Conservation (phyloP, 1,284 basidiomycete genomes). For the Cystobasidium pallidum region DNA sequence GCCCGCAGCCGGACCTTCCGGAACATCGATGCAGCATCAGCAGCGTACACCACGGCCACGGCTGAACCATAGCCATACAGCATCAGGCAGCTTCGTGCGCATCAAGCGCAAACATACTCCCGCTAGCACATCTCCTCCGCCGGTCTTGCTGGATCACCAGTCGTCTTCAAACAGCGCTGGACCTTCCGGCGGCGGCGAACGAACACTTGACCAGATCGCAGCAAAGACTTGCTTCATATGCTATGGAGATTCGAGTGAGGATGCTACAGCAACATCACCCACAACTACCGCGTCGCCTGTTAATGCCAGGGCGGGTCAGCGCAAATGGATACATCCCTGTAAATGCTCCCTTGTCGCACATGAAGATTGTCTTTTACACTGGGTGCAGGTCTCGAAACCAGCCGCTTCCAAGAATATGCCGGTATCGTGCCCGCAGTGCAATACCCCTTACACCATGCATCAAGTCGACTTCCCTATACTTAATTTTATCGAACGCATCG, state of each 20-base stretch:
- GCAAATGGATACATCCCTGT: conserved; percentile 73
- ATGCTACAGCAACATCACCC: neutral
- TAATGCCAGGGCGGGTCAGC: neutral
- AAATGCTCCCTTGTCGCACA: conserved; percentile 76
- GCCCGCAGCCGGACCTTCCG: neutral
- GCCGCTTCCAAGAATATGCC: conserved; percentile 51
- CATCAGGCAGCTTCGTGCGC: conserved; percentile 42
- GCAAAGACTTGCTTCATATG: conserved; percentile 43
- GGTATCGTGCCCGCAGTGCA: conserved; percentile 70
- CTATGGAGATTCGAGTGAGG: conserved; percentile 36
- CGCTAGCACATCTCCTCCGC: conserved; percentile 17
- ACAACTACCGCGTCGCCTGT: neutral
- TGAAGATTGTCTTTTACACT: conserved; percentile 57
- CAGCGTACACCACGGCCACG: conserved; percentile 30
- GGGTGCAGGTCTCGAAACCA: conserved; percentile 35
- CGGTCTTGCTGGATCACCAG: conserved; percentile 8
- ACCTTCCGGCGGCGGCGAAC: conserved; percentile 3
- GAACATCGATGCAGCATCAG: conserved; percentile 11
- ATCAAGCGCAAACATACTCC: conserved; percentile 39
- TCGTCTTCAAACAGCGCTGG: neutral
- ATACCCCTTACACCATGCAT: conserved; percentile 66
- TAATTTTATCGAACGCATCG: conserved; percentile 61
- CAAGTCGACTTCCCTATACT: conserved; percentile 66
- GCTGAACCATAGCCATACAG: conserved; percentile 17
- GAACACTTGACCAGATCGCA: conserved; percentile 34